A percentile compares a stretch with the other conserved stretches of the same genome.
phyloP scores from a whole-genome alignment of 2,329 filamentous ascomycete species.

The Sporothrix brasiliensis region DNA sequence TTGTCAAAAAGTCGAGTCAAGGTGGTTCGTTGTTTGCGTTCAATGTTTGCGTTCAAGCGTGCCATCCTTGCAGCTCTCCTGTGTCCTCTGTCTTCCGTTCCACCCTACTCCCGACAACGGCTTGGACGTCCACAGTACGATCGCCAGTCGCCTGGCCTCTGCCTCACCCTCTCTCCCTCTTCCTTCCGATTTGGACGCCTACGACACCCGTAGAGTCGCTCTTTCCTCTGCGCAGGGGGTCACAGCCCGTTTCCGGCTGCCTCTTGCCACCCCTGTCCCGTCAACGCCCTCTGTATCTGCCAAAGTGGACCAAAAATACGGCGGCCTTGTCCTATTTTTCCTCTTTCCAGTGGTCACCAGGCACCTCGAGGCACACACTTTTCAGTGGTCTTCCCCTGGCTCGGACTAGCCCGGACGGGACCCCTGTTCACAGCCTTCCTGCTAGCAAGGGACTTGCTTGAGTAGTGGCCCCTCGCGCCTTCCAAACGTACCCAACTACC shows the following conservation, averaged over 20 bases:
- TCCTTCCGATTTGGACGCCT: not conserved
- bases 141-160: too few species aligned
- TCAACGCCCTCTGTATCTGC: not conserved
- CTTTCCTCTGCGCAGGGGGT: constrained; percentile 3
- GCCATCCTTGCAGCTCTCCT: not conserved
- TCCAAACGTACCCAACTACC: not conserved
- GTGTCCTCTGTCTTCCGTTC: not conserved
- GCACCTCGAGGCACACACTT: not conserved
- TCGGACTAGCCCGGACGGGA: constrained; percentile 18
- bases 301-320: not conserved
- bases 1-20: not conserved
- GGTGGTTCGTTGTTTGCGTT: not conserved
- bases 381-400: not conserved
- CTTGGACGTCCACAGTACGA: not conserved
- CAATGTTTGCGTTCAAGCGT: not conserved
- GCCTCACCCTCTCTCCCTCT: constrained; percentile 25
- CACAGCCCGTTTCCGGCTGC: constrained; percentile 25
- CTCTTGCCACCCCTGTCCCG: constrained; percentile 20
- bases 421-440: constrained; percentile 17
- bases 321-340: not conserved
- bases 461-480: not conserved
- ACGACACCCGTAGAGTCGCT: not conserved
- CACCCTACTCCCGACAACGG: not conserved
- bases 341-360: constrained; percentile 7
- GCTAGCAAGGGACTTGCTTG: not conserved